A percentile compares a stretch with the other conserved stretches of the same genome.
Evolutionary conservation across 768 basidiomycete species (phyloP).

Genomic region (Suillus variegatus): DNA sequence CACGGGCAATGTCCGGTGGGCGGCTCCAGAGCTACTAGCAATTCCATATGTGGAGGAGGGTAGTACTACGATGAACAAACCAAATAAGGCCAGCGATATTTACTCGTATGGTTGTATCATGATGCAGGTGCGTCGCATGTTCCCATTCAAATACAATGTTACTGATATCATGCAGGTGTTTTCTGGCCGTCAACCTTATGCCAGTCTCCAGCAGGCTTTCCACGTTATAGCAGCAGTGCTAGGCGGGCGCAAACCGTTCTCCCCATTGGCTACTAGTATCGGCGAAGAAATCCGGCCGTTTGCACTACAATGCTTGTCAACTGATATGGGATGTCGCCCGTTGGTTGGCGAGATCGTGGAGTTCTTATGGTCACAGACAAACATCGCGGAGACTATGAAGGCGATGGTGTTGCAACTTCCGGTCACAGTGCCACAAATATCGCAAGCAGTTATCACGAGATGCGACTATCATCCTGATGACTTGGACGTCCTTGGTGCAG

Average conservation of each 20-base stretch:
- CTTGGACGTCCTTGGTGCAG: background rate
- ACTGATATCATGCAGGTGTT: background rate
- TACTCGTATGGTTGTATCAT: background rate
- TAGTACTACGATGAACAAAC: too few relatives aligned
- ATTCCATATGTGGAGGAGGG: too few relatives aligned
- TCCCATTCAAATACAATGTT: background rate
- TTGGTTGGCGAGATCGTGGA: rapidly evolving
- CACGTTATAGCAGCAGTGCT: rapidly evolving
- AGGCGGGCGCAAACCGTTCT: background rate
- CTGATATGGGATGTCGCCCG: too few relatives aligned
- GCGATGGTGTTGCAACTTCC: background rate
- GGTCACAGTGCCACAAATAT: background rate
- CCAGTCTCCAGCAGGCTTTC: rapidly evolving
- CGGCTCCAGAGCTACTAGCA: too few relatives aligned
- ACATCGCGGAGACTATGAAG: background rate
- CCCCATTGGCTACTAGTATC: too few relatives aligned
- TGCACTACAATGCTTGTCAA: background rate
- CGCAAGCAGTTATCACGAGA: background rate
- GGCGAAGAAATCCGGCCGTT: background rate
- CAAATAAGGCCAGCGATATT: background rate
- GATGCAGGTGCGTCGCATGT: background rate
- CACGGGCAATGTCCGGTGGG: background rate
- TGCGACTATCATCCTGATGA: background rate
- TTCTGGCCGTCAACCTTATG: background rate
- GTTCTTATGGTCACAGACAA: background rate